Evolutionary conservation across 2,329 filamentous ascomycete genomes (phyloP), one percentile per base, ranked within the genome.

Genomic region (Didymella sp.): DNA sequence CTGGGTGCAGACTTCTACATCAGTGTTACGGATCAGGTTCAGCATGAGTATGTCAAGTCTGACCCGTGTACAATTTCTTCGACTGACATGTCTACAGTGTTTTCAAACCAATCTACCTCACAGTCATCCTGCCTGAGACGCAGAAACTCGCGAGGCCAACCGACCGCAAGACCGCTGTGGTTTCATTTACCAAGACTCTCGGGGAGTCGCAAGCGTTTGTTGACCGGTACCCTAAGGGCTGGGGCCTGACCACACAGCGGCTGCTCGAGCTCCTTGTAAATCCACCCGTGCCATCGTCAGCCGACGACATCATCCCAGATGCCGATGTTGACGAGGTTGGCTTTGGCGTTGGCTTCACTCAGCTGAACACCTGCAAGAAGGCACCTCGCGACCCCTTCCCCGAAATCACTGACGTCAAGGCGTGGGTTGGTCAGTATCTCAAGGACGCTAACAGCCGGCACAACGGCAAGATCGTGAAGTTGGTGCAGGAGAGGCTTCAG

Each of bases 1-100:
- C 87, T 95, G 56, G 95, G 94, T 44, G 86, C 92, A 7, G 95
- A 99, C 77, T 96, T 92, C 79, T 95, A 97, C 79, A 90, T 97
- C 77, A 84, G 84, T 63, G 85, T 92, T 61, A 88, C 91, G n/a
- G 90, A 98, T 72, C 82, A 87, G 60, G 84, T 98, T 27, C 93
- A 97, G 76, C 81, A 85, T 31, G 81, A 83, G 82, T 85, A 78
- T 72, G 81, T 72, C 12, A 12, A 6, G 31, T 15, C 8, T 9
- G 2, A 22, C 8, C 7, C 33, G 13, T 11, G 13, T 22, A 21
- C 12, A 13, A 22, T 13, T 8, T 3, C 27, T 12, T 5, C 17
- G 37, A 37, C 69, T 74, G 66, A 76, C 49, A 25, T 7, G 2
- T 24, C 9, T 31, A 42, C 24, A 86, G 87, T 47, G 84, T 95